phyloP scores from a whole-genome alignment of 768 basidiomycete genomes.

The Collybiopsis luxurians region DNA sequence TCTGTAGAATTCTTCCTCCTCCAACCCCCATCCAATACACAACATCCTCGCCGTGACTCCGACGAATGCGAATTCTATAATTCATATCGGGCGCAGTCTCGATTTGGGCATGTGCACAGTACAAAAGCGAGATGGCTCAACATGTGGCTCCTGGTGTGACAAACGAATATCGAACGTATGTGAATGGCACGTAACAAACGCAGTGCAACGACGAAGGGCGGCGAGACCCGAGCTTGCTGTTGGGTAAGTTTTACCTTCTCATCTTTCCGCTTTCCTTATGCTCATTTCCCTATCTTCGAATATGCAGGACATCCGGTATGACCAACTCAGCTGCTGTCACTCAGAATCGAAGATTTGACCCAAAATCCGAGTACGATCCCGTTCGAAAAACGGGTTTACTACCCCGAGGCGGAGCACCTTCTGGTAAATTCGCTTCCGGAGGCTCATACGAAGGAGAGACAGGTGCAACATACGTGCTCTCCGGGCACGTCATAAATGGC shows the following conservation, averaged over 20 bases:
- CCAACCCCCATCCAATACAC: slow-evolving; percentile 69
- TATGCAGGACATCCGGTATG: slow-evolving; percentile 82
- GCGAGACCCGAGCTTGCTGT: slow-evolving; percentile 82
- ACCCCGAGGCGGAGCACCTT: slow-evolving; percentile 28
- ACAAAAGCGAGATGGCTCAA: slow-evolving; percentile 71
- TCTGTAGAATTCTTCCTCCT: slow-evolving; percentile 37
- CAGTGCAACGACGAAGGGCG: slow-evolving; percentile 71
- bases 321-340: slow-evolving; percentile 40
- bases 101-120: slow-evolving; percentile 88
- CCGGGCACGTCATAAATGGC: slow-evolving; percentile 70
- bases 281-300: slow-evolving; percentile 23
- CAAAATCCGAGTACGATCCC: slow-evolving; percentile 54
- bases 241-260: slow-evolving; percentile 53
- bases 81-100: slow-evolving; percentile 79
- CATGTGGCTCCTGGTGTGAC: slow-evolving; percentile 90
- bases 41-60: slow-evolving; percentile 90
- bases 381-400: slow-evolving; percentile 70
- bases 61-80: slow-evolving; percentile 72
- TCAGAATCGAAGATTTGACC: slow-evolving; percentile 33
- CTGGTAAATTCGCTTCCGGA: neutral
- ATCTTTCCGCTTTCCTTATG: slow-evolving; percentile 1
- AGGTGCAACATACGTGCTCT: slow-evolving; percentile 73
- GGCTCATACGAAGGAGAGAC: slow-evolving; percentile 21
- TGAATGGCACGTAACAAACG: slow-evolving; percentile 86
- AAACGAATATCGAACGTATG: slow-evolving; percentile 84